A percentile compares a stretch with the other conserved stretches of the same genome.
phyloP scores from a whole-genome alignment of 345 rosid species.

The Eucalyptus dawsonii region DNA sequence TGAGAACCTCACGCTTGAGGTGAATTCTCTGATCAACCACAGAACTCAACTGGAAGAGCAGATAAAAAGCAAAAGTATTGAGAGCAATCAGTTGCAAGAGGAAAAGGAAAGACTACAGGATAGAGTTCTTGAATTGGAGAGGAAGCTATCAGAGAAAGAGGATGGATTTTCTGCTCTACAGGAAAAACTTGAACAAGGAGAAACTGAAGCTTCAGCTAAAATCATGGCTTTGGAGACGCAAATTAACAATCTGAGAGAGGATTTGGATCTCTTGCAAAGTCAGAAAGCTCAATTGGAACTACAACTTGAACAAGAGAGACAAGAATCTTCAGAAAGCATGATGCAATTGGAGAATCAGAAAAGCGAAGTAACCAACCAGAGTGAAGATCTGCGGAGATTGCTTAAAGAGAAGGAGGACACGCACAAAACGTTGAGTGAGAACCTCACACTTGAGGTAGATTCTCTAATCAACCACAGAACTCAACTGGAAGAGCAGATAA shows the following conservation, averaged over 20 bases:
- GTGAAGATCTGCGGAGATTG: constrained; percentile 34
- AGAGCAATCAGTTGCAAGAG: constrained; percentile 18
- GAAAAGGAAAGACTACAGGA: constrained; percentile 15
- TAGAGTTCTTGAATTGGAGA: constrained; percentile 21
- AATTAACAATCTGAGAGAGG: constrained; percentile 30
- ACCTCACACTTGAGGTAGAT: constrained; percentile 22
- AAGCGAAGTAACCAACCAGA: constrained; percentile 12
- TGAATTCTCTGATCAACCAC: constrained; percentile 30
- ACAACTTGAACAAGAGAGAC: constrained; percentile 41
- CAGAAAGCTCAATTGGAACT: constrained; percentile 25
- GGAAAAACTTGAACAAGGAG: not conserved
- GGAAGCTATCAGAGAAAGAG: constrained; percentile 14
- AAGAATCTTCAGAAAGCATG: constrained; percentile 26
- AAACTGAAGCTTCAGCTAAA: constrained; percentile 20
- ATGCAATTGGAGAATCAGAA: constrained; percentile 27
- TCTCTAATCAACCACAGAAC: constrained; percentile 30
- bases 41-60: constrained; percentile 35
- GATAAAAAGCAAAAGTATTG: constrained; percentile 13
- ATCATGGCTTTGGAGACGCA: constrained; percentile 20
- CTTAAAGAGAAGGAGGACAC: constrained; percentile 29
- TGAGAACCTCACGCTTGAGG: constrained; percentile 21
- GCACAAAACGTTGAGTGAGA: constrained; percentile 23
- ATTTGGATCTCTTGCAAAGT: constrained; percentile 27
- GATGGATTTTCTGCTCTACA: constrained; percentile 12
- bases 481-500: constrained; percentile 32